Conservation (phyloP, 805 yeast species). For the Yarrowia deformans region DNA sequence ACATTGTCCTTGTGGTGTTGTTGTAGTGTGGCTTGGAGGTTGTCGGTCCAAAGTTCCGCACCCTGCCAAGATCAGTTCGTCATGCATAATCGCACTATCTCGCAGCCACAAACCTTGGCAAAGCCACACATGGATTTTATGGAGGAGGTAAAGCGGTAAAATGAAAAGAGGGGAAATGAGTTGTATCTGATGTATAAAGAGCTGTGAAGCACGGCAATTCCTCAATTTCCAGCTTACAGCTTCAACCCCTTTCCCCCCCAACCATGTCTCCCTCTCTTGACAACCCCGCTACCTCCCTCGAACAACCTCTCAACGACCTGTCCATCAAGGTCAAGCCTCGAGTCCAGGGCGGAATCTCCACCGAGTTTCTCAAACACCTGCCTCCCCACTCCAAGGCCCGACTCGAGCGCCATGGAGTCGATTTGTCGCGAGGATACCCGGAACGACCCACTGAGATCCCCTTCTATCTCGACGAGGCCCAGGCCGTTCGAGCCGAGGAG, state of each 20-base stretch:
- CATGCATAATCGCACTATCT: conserved; percentile 34
- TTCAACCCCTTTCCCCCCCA: too few relatives aligned
- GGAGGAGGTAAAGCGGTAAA: not conserved
- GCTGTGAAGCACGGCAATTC: too few relatives aligned
- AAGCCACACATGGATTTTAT: not conserved
- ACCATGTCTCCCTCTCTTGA: conserved; percentile 11
- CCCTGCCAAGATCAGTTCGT: not conserved
- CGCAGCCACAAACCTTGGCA: conserved; percentile 37
- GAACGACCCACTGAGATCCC: conserved; percentile 53
- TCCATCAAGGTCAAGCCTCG: conserved; percentile 31
- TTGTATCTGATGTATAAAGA: too few relatives aligned
- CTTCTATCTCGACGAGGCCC: conserved; percentile 54
- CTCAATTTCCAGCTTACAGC: too few relatives aligned
- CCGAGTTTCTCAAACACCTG: conserved; percentile 19
- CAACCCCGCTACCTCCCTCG: not conserved
- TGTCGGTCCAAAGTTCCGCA: too few relatives aligned
- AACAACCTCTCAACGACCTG: not conserved
- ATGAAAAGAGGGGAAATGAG: not conserved
- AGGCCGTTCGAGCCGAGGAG: conserved; percentile 49
- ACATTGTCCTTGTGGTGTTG: not conserved
- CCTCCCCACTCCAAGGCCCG: conserved; percentile 43
- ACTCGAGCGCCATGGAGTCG: conserved; percentile 52
- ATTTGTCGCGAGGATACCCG: conserved; percentile 54
- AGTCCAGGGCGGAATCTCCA: conserved; percentile 29
- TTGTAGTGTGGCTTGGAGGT: not conserved